phyloP scores from a whole-genome alignment of 2,329 filamentous ascomycete species.

The Penicillium occitanis region DNA sequence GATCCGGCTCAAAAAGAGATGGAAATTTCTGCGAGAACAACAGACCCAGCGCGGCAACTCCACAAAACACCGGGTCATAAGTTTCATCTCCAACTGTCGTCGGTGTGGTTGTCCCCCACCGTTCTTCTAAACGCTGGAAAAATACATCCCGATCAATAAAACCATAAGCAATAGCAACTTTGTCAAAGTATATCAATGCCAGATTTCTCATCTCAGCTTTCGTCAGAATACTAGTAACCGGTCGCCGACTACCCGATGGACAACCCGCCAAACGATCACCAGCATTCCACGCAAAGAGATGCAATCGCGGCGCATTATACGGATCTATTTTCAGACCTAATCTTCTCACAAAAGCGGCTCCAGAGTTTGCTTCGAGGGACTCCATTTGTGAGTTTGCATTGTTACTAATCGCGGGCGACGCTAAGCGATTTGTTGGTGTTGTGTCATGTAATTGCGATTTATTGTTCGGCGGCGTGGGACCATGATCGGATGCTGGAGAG shows the following conservation, averaged over 20 bases:
- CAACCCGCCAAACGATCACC: constrained; percentile 27
- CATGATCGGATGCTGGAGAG: not conserved
- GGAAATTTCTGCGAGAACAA: constrained; percentile 52
- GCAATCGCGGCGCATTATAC: constrained; percentile 53
- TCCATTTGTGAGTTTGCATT: constrained; percentile 29
- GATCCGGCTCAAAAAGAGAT: constrained; percentile 44
- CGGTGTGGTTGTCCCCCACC: constrained; percentile 27
- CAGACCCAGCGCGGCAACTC: constrained; percentile 56
- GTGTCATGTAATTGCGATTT: not conserved
- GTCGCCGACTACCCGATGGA: constrained; percentile 23
- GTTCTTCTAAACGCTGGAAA: constrained; percentile 32
- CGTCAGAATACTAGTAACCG: constrained; percentile 50
- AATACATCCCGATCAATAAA: constrained; percentile 43
- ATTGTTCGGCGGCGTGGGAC: not conserved
- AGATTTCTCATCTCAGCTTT: constrained; percentile 51
- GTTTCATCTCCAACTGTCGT: constrained; percentile 29
- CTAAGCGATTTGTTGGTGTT: not conserved
- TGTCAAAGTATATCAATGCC: constrained; percentile 53
- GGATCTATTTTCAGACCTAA: constrained; percentile 56
- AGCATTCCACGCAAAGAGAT: constrained; percentile 59
- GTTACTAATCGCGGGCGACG: constrained; percentile 15
- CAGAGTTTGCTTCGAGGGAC: constrained; percentile 58
- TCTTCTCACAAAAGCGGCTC: constrained; percentile 56
- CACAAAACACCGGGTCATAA: constrained; percentile 54
- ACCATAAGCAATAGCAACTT: constrained; percentile 55